A percentile compares a stretch with the other conserved stretches of the same genome.
Evolutionary conservation across 2,329 filamentous ascomycete genomes (phyloP).

Genomic region (Pseudocercospora pini-densiflorae): DNA sequence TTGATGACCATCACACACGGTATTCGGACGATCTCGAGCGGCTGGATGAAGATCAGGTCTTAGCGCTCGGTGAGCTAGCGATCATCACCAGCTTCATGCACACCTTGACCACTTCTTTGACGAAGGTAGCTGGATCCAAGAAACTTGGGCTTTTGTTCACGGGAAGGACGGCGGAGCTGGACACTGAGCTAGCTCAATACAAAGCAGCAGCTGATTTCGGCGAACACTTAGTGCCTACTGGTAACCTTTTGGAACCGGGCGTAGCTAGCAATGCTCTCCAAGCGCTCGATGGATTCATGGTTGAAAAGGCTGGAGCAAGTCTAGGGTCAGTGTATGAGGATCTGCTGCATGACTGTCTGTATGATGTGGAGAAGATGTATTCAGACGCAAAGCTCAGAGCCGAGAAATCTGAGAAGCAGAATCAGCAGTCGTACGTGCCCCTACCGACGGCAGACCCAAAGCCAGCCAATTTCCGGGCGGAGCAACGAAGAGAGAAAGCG

Average conservation of each 20-base stretch:
- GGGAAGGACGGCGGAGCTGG: slow-evolving; percentile 6
- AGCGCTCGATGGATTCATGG: slow-evolving; percentile 19
- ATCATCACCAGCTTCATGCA: slow-evolving; percentile 25
- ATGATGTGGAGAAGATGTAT: slow-evolving; percentile 20
- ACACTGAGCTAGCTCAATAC: slow-evolving; percentile 7
- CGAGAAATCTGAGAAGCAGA: slow-evolving; percentile 15
- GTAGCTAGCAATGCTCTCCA: slow-evolving; percentile 11
- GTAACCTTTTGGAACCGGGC: slow-evolving; percentile 17
- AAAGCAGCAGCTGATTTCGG: slow-evolving; percentile 24
- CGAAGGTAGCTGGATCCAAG: slow-evolving; percentile 15
- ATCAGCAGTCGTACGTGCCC: slow-evolving; percentile 19
- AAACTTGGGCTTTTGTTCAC: slow-evolving; percentile 20
- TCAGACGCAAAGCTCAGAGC: slow-evolving; percentile 15
- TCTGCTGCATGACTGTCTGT: slow-evolving; percentile 17
- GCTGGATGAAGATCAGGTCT: slow-evolving; percentile 13
- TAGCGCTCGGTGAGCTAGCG: slow-evolving; percentile 18
- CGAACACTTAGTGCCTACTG: slow-evolving; percentile 14
- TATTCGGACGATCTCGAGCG: slow-evolving; percentile 19
- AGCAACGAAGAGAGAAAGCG: slow-evolving; percentile 23
- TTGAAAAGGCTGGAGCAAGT: slow-evolving; percentile 9
- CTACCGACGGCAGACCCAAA: slow-evolving; percentile 8
- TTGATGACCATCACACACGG: slow-evolving; percentile 24
- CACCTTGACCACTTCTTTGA: slow-evolving; percentile 16
- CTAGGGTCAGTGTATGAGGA: slow-evolving; percentile 18
- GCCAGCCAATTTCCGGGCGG: slow-evolving; percentile 12